These are phyloP conservation scores for Penicillium subrubescens DNA, from an alignment of 495 filamentous ascomycete species.

Conservation along the genomic window DNA sequence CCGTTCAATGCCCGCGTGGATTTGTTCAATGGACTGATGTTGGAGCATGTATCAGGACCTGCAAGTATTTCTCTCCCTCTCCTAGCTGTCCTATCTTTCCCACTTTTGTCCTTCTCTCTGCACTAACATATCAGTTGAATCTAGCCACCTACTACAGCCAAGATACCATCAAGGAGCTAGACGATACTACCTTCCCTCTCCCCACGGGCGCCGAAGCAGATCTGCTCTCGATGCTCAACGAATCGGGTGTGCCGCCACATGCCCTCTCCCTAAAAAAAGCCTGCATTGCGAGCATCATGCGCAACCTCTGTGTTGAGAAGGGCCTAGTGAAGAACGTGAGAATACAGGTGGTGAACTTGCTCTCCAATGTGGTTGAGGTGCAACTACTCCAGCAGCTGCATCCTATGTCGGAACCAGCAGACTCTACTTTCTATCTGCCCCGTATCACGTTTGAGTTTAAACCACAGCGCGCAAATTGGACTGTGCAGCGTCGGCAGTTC, in stretches of 20 bases:
- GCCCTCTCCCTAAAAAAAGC: background rate
- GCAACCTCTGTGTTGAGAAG: background rate
- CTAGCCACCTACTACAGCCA: background rate
- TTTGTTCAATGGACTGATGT: background rate
- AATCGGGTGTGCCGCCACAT: background rate
- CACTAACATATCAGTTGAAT: background rate
- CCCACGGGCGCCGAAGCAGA: background rate
- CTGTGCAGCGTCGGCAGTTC: too few relatives aligned
- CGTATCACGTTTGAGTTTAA: too few relatives aligned
- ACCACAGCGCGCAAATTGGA: too few relatives aligned
- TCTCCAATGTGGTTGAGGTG: background rate
- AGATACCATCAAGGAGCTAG: background rate
- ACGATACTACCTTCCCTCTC: background rate
- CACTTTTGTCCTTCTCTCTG: background rate
- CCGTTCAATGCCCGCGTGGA: background rate
- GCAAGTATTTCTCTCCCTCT: background rate
- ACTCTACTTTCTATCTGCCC: background rate
- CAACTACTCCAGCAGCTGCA: background rate
- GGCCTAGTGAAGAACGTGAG: background rate
- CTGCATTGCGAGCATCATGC: background rate
- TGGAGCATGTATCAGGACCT: background rate
- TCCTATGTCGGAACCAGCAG: background rate
- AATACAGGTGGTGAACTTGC: background rate
- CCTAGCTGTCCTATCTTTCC: background rate
- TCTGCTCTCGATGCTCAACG: background rate